phyloP scores from a whole-genome alignment of 2,329 filamentous ascomycete species.

The Fusarium nematophilum region DNA sequence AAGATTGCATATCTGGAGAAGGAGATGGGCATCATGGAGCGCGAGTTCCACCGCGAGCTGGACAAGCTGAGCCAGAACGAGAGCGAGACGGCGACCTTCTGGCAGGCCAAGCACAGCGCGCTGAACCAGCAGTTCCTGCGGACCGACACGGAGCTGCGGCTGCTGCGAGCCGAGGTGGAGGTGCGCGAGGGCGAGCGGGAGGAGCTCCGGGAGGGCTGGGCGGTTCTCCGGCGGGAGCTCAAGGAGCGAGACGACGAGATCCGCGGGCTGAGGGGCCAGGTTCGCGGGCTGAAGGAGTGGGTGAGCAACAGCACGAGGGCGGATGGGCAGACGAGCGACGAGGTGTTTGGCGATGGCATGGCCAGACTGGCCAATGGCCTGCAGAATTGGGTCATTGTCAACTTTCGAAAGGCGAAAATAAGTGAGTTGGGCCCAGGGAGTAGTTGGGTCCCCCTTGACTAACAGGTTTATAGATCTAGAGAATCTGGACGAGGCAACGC shows the following conservation, averaged over 20 bases:
- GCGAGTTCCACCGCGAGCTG: slow-evolving; percentile 64
- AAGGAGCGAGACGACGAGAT: slow-evolving; percentile 67
- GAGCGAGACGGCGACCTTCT: slow-evolving; percentile 66
- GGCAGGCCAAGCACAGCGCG: slow-evolving; percentile 66
- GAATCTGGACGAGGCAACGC: slow-evolving; percentile 53
- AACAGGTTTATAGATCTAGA: slow-evolving; percentile 54
- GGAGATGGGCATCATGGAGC: slow-evolving; percentile 64
- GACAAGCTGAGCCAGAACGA: slow-evolving; percentile 65
- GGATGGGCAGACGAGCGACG: slow-evolving; percentile 72
- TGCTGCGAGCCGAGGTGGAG: slow-evolving; percentile 62
- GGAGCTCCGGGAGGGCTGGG: slow-evolving; percentile 63
- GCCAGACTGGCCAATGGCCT: slow-evolving; percentile 72
- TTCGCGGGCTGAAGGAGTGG: slow-evolving; percentile 76
- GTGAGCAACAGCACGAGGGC: slow-evolving; percentile 74
- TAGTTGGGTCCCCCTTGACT: too few relatives aligned
- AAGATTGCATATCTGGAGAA: slow-evolving; percentile 64
- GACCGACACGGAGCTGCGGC: slow-evolving; percentile 63
- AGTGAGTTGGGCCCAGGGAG: slow-evolving; percentile 49
- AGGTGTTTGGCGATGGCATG: slow-evolving; percentile 73
- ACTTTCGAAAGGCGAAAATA: slow-evolving; percentile 73
- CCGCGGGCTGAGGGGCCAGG: slow-evolving; percentile 65
- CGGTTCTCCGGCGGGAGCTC: slow-evolving; percentile 58
- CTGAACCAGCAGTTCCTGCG: slow-evolving; percentile 65
- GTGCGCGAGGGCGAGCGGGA: slow-evolving; percentile 59
- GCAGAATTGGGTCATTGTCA: slow-evolving; percentile 79